phyloP scores from a whole-genome alignment of 2,329 filamentous ascomycete species.

The Xylaria sp. region DNA sequence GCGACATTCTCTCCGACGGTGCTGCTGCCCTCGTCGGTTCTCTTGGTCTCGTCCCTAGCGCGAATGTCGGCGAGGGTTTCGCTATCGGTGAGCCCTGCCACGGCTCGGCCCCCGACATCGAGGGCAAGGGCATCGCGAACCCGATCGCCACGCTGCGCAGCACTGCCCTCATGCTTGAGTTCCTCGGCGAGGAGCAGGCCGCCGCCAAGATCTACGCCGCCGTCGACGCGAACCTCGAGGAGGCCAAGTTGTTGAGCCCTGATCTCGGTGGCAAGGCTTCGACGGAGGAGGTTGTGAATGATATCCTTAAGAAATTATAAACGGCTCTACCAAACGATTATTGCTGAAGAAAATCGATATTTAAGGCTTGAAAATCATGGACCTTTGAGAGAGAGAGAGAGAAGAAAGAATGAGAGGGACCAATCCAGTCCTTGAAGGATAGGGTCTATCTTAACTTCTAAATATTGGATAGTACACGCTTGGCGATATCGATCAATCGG shows the following conservation, averaged over 20 bases:
- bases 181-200: conserved; percentile 83
- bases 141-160: conserved; percentile 93
- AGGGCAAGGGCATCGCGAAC: conserved; percentile 91
- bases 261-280: conserved; percentile 88
- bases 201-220: conserved; percentile 90
- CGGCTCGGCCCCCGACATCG: conserved; percentile 93
- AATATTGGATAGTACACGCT: too few species aligned
- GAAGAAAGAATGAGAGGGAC: background rate
- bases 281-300: conserved; percentile 84
- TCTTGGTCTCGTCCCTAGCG: conserved; percentile 88
- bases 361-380: too few species aligned
- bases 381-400: background rate
- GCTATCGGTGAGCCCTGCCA: conserved; percentile 99
- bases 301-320: conserved; percentile 84
- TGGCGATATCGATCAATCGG: background rate
- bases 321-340: background rate
- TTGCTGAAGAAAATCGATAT: too few species aligned
- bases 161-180: conserved; percentile 94
- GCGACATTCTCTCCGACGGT: conserved; percentile 94
- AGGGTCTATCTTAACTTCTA: background rate
- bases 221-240: conserved; percentile 87
- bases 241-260: conserved; percentile 81
- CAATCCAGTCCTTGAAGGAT: background rate
- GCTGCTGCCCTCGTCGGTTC: conserved; percentile 92
- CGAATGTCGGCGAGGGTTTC: conserved; percentile 93